phyloP scores from a whole-genome alignment of 805 yeast genomes.

The Allodekkera sacchari region DNA sequence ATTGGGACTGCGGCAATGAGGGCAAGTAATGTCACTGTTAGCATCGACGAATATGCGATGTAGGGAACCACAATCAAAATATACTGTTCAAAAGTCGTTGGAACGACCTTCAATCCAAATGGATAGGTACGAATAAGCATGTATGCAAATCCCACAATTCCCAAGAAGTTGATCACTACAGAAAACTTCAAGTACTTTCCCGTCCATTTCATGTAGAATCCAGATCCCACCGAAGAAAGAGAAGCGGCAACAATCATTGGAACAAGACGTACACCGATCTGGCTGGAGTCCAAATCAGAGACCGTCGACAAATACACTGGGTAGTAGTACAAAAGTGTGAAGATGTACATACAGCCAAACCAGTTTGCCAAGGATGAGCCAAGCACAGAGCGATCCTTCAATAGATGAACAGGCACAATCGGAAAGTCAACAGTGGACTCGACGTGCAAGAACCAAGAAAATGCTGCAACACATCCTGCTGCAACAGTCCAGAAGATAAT shows the following conservation, averaged over 20 bases:
- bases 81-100: conserved; percentile 31
- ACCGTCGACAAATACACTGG: conserved; percentile 59
- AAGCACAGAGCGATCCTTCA: conserved; percentile 49
- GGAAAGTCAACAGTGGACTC: conserved; percentile 35
- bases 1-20: conserved; percentile 67
- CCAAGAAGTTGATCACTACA: conserved; percentile 32
- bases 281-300: conserved; percentile 40
- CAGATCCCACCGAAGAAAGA: conserved; percentile 54
- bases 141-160: conserved; percentile 34
- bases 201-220: conserved; percentile 53
- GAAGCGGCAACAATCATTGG: conserved; percentile 57
- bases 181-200: conserved; percentile 49
- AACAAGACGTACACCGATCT: conserved; percentile 49
- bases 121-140: conserved; percentile 17
- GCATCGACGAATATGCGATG: conserved; percentile 46
- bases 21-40: conserved; percentile 59
- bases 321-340: conserved; percentile 42
- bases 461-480: conserved; percentile 4
- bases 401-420: conserved; percentile 49
- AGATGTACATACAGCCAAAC: conserved; percentile 44
- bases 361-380: conserved; percentile 60
- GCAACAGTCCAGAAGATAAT: conserved; percentile 31
- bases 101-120: conserved; percentile 40
- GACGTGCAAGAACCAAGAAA: conserved; percentile 11
- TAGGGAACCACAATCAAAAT: conserved; percentile 41